Evolutionary conservation across 208 protist species (phyloP), one percentile per base, ranked within the genome.

Genomic region (Lotmaria passim): DNA sequence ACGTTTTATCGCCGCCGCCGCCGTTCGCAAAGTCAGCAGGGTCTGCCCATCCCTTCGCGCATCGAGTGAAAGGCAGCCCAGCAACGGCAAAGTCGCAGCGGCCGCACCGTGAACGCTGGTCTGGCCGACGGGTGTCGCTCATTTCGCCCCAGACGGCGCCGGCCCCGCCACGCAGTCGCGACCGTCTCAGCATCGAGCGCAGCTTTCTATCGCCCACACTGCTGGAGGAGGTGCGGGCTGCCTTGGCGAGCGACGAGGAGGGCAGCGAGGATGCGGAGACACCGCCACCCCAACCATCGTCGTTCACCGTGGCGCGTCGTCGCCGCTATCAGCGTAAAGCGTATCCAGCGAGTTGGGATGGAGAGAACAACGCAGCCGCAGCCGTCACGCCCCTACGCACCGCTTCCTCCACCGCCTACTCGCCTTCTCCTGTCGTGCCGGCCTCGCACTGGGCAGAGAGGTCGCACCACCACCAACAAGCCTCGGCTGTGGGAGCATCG

Each of bases 201-300:
- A 68, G 69, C 26, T 60, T 66, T 57, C 21, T 74, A 6, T 67
- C 69, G 6, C 48, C 69, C 15, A 52, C 69, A 2, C 47, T 73
- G 19, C 59, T 56, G 51, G 59, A 15, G 41, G 69, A 74, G 34
- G 58, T 74, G 23, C 51, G 51, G 3, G 69, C 51, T 11, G 69
- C 69, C 7, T 39, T 74, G 56, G 50, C 48, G 31, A 61, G 51
- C 38, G 69, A 74, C 21, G 58, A 53, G 17, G 24, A 62, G 41
- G 19, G 41, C 28, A 44, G 36, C 5, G 58, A 1, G 39, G 28
- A 7, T 33, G 21, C 50, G 26, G 41, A 46, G 7, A 15, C 30
- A 12, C 33, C 60, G 1, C 33, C 60, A 31, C 34, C 31, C 7
- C 33, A 39, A 2, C 21, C 33, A 11, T 41, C 59, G 59, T 46